Base-by-base conservation (phyloP, 2,329 filamentous ascomycete species). In the Sclerotinia glacialis region DNA sequence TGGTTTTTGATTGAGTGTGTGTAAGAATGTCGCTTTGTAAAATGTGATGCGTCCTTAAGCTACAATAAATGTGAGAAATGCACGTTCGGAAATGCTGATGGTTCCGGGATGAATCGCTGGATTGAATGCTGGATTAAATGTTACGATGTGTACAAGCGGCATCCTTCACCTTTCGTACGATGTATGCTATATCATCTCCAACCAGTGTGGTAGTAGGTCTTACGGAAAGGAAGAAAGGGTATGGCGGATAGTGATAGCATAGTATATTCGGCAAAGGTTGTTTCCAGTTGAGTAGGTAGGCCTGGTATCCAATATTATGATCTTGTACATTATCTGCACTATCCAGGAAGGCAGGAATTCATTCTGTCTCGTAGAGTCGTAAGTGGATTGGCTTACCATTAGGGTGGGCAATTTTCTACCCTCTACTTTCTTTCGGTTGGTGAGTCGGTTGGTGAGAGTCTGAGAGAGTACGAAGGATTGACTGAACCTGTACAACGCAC, bases 401-500 rank as follows among this genome's bases (percentile, higher is more conserved):
- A 61, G 14, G 50, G 23, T 18, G 23, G 23, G 40, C 31, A 14
- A n/a, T 47, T 34, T 47, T 37, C 21, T 37, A 7, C 56, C 44
- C 58, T 60, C 44, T 37, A 28, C 42, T 47, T 60, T 49, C 42
- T 49, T 60, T 49, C 44, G 58, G 44, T 55, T 55, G 52, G 52
- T 54, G 52, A 54, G n/a, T 37, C 34, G 34, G 34, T 54, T 37
- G 52, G 52, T 54, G 31, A 37, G 52, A 49, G 46, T 31, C 31
- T 54, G 31, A 37, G 52, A 49, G 46, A 7, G 44, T 60, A 23
- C 58, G n/a, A 50, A 58, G 50, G 61, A 54, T 54, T 42, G 37
- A 52, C 49, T 61, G 58, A 46, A 37, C 28, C 46, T 61, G 58
- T 61, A 61, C 58, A 61, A 50, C 58, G 58, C 58, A 61, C 47